Percentiles rank a stretch among this genome's conserved stretches.
phyloP scores from a whole-genome alignment of 257 asterid species.

The Solanum stenotomum region DNA sequence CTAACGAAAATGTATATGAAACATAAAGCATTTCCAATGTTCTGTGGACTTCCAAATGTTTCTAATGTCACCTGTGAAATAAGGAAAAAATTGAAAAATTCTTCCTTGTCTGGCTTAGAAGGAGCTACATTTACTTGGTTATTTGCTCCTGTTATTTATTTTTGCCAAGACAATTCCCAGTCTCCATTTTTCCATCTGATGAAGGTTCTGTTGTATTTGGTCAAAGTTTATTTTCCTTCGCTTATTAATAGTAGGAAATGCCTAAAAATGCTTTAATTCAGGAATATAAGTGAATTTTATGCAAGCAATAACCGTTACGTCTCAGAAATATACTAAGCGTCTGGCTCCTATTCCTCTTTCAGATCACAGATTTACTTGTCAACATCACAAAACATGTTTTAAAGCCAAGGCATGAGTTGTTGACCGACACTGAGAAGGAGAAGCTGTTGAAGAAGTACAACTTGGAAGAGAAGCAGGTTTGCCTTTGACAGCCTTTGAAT shows the following conservation, averaged over 20 bases:
- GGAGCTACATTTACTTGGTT: neutral
- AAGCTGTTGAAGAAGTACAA: constrained; percentile 54
- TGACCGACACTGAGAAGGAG: constrained; percentile 52
- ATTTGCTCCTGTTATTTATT: neutral
- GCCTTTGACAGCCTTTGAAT: neutral
- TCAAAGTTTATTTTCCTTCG: neutral
- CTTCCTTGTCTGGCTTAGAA: neutral
- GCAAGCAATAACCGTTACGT: neutral
- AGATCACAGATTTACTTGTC: constrained; percentile 84
- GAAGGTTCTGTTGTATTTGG: neutral
- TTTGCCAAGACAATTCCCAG: neutral
- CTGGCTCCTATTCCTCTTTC: constrained; percentile 3
- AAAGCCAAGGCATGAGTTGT: constrained; percentile 83
- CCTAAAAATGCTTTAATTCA: neutral
- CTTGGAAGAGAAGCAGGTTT: constrained; percentile 81
- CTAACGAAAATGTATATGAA: neutral
- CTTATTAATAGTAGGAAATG: neutral
- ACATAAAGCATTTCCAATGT: neutral
- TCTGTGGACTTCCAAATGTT: neutral
- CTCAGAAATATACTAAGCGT: neutral
- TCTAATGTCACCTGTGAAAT: neutral
- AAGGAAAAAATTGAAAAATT: no score
- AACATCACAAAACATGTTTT: constrained; percentile 76
- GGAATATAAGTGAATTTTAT: neutral
- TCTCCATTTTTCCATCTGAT: neutral